phyloP scores from a whole-genome alignment of 2,329 filamentous ascomycete genomes.

The Exutisphaerella laricina region DNA sequence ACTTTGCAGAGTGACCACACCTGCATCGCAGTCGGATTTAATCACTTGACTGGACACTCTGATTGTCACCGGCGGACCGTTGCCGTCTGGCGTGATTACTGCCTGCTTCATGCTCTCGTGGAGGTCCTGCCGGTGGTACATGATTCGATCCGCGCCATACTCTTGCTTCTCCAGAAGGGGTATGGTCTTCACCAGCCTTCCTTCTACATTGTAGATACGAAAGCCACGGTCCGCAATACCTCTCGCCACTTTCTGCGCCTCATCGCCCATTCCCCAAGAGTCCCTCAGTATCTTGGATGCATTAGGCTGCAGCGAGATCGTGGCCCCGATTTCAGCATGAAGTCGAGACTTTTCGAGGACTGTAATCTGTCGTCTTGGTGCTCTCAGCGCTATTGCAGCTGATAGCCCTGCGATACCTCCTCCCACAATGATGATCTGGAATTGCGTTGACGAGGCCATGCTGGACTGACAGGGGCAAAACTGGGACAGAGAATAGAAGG shows the following conservation, averaged over 20 bases:
- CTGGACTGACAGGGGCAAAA: too few species aligned
- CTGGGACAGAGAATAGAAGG: too few species aligned
- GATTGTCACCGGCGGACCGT: background rate
- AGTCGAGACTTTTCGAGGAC: constrained; percentile 48
- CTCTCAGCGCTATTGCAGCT: constrained; percentile 45
- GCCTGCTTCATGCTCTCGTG: background rate
- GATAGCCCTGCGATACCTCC: constrained; percentile 51
- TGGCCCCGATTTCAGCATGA: constrained; percentile 33
- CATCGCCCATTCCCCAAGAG: constrained; percentile 1
- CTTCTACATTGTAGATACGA: too few species aligned
- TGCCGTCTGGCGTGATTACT: background rate
- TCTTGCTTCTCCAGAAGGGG: background rate
- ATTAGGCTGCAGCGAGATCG: constrained; percentile 13
- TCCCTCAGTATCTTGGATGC: constrained; percentile 11
- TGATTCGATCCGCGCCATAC: constrained; percentile 7
- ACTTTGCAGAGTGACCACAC: constrained; percentile 1
- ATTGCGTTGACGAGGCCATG: too few species aligned
- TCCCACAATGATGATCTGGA: constrained; percentile 51
- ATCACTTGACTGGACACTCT: background rate
- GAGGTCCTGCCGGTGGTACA: constrained; percentile 7
- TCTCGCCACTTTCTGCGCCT: background rate
- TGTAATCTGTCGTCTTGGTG: constrained; percentile 49
- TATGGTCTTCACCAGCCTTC: background rate
- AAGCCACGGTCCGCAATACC: constrained; percentile 1
- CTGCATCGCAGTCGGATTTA: background rate